Conservation (phyloP, 2,329 filamentous ascomycete species). For the Curvularia sp. region DNA sequence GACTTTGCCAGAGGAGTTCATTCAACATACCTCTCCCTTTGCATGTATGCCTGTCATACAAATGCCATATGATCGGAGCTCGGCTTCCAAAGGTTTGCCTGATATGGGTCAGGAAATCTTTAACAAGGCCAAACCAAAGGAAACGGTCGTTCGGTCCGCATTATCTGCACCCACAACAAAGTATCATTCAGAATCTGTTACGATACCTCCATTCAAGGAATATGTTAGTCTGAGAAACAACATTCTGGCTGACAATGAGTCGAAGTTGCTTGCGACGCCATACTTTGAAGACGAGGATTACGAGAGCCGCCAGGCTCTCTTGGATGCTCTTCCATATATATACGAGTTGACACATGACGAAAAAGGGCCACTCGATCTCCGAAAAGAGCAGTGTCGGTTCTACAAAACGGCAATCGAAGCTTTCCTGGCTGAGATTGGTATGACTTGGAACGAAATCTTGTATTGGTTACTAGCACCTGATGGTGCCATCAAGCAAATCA, state of each 20-base stretch:
- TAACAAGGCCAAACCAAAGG: slow-evolving; percentile 20
- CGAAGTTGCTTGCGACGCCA: slow-evolving; percentile 50
- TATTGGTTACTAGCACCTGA: slow-evolving; percentile 50
- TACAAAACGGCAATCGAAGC: slow-evolving; percentile 46
- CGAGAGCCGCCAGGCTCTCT: slow-evolving; percentile 26
- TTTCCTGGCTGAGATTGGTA: slow-evolving; percentile 47
- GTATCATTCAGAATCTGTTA: slow-evolving; percentile 26
- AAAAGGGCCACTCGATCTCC: slow-evolving; percentile 41
- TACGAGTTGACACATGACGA: slow-evolving; percentile 39
- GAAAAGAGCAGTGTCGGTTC: slow-evolving; percentile 47
- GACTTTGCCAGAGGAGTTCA: slow-evolving; percentile 16
- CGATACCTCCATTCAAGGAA: slow-evolving; percentile 51
- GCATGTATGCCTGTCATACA: slow-evolving; percentile 29
- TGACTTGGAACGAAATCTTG: slow-evolving; percentile 50
- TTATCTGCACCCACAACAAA: slow-evolving; percentile 23
- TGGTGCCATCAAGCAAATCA: slow-evolving; percentile 21
- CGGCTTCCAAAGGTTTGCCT: background rate
- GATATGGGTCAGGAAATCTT: slow-evolving; percentile 31
- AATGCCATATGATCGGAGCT: slow-evolving; percentile 12
- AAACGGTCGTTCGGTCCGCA: slow-evolving; percentile 12
- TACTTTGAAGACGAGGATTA: slow-evolving; percentile 41
- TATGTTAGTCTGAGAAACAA: slow-evolving; percentile 54
- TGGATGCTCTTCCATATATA: slow-evolving; percentile 35
- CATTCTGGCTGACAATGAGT: slow-evolving; percentile 53
- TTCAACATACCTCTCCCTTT: slow-evolving; percentile 37